Conservation (phyloP, 306 rosid species). For the Gastrolobium villosum region DNA sequence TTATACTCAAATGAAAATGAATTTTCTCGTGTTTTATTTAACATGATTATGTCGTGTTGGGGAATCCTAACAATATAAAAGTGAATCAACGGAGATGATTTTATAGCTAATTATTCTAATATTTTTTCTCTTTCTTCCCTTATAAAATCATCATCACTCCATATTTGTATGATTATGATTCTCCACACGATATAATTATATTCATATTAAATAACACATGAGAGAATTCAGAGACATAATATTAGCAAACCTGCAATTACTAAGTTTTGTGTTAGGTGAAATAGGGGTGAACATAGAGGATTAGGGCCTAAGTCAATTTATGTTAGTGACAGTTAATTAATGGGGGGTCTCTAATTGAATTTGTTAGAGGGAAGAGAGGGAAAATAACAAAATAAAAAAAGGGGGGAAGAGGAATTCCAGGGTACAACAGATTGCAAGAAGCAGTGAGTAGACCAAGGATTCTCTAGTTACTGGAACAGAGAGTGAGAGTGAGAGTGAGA, state of each 20-base stretch:
- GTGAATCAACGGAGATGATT: too few species aligned
- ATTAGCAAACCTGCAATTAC: not conserved
- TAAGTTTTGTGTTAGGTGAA: not conserved
- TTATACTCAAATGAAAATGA: too few species aligned
- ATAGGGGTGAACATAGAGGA: not conserved
- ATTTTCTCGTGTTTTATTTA: too few species aligned
- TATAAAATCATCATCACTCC: too few species aligned
- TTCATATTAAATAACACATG: too few species aligned
- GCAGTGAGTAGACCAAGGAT: not conserved
- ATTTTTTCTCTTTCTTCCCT: too few species aligned
- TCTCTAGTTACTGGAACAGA: not conserved
- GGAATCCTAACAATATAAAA: too few species aligned
- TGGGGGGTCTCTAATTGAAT: not conserved
- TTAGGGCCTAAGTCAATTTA: conserved; percentile 5
- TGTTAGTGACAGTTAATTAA: not conserved
- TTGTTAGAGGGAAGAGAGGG: not conserved
- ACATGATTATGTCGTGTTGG: too few species aligned
- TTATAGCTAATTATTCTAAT: too few species aligned
- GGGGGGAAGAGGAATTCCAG: not conserved
- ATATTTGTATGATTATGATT: too few species aligned
- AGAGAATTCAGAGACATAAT: too few species aligned
- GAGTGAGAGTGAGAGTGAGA: not conserved
- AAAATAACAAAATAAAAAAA: not conserved
- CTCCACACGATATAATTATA: too few species aligned
- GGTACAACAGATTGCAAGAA: not conserved